Evolutionary conservation across 1,284 basidiomycete genomes (phyloP), one percentile per base, ranked within the genome.

Genomic region (Sanghuangporus weigelae): DNA sequence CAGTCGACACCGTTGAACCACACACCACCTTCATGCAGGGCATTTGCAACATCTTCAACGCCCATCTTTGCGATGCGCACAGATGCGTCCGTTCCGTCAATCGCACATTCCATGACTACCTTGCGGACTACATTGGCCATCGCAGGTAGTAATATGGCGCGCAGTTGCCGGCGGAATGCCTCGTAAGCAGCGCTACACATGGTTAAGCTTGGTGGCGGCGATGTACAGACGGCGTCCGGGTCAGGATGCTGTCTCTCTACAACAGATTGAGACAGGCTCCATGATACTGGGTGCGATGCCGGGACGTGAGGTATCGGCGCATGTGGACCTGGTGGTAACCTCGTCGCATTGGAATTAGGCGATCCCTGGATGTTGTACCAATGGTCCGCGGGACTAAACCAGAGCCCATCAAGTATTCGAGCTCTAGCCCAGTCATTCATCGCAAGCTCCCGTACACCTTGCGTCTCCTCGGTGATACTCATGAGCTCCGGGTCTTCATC

Each of bases 1-100:
- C 84, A 90, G 69, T 88, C 86, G 7, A 85, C 79, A 0, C 86
- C 87, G 63, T 87, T 84, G 63, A 81, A 85, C 87, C 87, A 89
- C 11, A 84, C 72, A 0, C 80, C 82, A 23, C 83, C 85, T 48
- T 85, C 81, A 26, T 83, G 76, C 60, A 90, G 67, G 55, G 81
- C 78, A 21, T 68, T 72, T 42, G 85, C 69, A 0, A 91, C 83
- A 10, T 89, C 87, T 62, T 88, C 86, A 1, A 84, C 46, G 0
- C 74, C 70, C 85, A 90, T 86, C 67, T 75, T 76, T 12, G 80
- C 73, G 2, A 82, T 82, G 14, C 77, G 76, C 11, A 80, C 73
- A n/a, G 77, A 72, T 2, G 82, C 78, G 69, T 79, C 77, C 8
- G 68, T 68, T 12, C 75, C 75, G 66, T 78, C 73, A 31, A 73